Evolutionary conservation across 2,329 filamentous ascomycete species (phyloP).

Genomic region (Coniella vitis): DNA sequence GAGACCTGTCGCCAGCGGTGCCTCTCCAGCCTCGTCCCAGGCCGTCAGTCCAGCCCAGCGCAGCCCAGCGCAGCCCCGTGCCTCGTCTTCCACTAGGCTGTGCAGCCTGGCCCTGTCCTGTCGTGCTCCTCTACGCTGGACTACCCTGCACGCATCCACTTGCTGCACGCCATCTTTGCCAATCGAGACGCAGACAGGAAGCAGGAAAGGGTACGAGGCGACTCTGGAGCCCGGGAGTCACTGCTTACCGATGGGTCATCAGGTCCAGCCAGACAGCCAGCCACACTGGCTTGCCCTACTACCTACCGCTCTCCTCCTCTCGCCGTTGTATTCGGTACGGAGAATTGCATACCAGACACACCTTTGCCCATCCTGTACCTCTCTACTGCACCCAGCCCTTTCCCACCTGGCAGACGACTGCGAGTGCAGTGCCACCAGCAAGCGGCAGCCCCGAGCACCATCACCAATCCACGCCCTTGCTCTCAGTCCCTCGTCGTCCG

Average conservation of each 20-base stretch:
- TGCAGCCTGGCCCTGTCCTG: background rate
- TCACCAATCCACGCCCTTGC: no score
- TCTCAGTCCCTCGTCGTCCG: background rate
- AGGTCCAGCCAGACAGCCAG: slow-evolving; percentile 1
- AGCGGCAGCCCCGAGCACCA: slow-evolving; percentile 5
- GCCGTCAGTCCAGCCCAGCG: background rate
- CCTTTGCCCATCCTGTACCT: background rate
- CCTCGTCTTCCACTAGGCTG: no score
- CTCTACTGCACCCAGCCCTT: slow-evolving; percentile 2
- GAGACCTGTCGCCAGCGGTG: no score
- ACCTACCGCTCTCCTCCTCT: background rate
- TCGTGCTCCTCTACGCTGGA: background rate
- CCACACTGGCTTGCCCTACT: slow-evolving; percentile 3
- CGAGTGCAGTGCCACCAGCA: background rate
- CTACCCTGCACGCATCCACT: slow-evolving; percentile 8
- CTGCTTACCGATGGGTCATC: background rate
- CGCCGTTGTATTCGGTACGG: slow-evolving; percentile 6
- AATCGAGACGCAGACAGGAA: background rate
- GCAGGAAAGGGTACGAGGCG: background rate
- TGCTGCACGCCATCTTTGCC: slow-evolving; percentile 8
- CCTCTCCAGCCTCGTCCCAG: background rate
- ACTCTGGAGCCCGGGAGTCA: background rate
- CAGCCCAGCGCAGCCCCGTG: no score
- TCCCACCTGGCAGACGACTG: background rate
- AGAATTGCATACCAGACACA: slow-evolving; percentile 1